A percentile compares a stretch with the other conserved stretches of the same genome.
Evolutionary conservation across 768 basidiomycete genomes (phyloP).

Genomic region (Infundibulicybe gibba): DNA sequence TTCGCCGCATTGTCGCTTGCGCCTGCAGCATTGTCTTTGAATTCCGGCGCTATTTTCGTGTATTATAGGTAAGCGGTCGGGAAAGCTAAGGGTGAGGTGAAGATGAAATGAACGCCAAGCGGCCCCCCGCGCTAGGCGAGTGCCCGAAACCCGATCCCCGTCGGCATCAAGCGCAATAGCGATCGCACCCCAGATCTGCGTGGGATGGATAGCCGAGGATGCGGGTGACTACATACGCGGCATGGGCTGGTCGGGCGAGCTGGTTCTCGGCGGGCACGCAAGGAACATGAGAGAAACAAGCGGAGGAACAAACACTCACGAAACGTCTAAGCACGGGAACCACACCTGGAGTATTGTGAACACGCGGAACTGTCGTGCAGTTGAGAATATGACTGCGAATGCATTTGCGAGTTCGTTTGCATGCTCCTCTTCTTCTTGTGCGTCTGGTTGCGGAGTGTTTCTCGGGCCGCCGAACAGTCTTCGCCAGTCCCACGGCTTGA

Average conservation of each 20-base stretch:
- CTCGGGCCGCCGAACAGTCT: too few species aligned
- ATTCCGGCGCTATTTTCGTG: slow-evolving; percentile 36
- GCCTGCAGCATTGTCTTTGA: slow-evolving; percentile 39
- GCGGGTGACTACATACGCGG: too few species aligned
- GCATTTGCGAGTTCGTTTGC: slow-evolving; percentile 53
- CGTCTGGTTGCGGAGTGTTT: too few species aligned
- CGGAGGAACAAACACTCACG: slow-evolving; percentile 31
- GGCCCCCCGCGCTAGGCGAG: too few species aligned
- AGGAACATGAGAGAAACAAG: not conserved
- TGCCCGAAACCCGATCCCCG: too few species aligned
- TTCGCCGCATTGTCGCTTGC: slow-evolving; percentile 43
- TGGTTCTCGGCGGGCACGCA: not conserved
- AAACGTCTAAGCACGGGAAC: slow-evolving; percentile 51
- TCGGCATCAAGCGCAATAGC: too few species aligned
- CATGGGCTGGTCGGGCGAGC: too few species aligned
- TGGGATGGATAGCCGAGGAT: too few species aligned
- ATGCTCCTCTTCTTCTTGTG: slow-evolving; percentile 14
- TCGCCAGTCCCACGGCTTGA: slow-evolving; percentile 15
- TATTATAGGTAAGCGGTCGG: too few species aligned
- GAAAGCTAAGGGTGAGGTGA: too few species aligned
- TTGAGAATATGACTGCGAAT: slow-evolving; percentile 50
- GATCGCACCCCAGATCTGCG: too few species aligned
- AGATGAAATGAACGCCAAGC: too few species aligned
- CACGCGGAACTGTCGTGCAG: slow-evolving; percentile 48
- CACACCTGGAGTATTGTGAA: slow-evolving; percentile 52